Evolutionary conservation across 768 basidiomycete species (phyloP), one percentile per base, ranked within the genome.

Genomic region (Termitomyces sp.): DNA sequence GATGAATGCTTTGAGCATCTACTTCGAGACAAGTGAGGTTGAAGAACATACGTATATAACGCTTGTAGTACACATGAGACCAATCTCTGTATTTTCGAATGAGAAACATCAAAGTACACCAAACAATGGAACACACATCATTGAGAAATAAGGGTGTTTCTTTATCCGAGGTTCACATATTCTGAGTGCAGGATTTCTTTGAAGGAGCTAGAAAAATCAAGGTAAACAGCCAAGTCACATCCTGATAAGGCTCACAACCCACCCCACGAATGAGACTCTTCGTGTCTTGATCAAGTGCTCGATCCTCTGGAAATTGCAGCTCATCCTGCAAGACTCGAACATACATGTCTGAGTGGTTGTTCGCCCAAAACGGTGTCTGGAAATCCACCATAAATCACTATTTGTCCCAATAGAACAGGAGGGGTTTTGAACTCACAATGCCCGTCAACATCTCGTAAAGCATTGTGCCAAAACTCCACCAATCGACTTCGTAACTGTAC

Each of bases 391-490:
- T 50, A 48, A 54, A 59, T 45, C 7, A 14, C 16, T 43, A 51
- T 28, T 46, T 52, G 14, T 11, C 34, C 32, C 39, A 11, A 49
- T 17, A 64, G 47, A 42, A 64, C n/a, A 64, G 53, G 45, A 64
- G 48, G 35, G 57, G 32, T 54, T 52, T 27, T 46, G 57, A 43
- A 84, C 89, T 77, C 70, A 95, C 94, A 61, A 95, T 89, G 27
- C 96, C 96, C 39, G 91, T 91, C 72, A 98, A 74, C 89, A 97
- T 96, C 76, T 98, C 96, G 68, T 91, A 94, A 58, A 98, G 73
- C 90, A 98, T 96, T 59, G 96, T 98, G 35, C 96, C 96, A 65
- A 96, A 89, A 61, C 89, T 91, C 95, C 94, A 99, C 91, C 94
- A 96, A 69, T 98, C 96, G 21, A 96, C 93, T 62, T 94, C 92